Base-by-base conservation (phyloP, 257 asterid genomes). In the Buddleja alternifolia region DNA sequence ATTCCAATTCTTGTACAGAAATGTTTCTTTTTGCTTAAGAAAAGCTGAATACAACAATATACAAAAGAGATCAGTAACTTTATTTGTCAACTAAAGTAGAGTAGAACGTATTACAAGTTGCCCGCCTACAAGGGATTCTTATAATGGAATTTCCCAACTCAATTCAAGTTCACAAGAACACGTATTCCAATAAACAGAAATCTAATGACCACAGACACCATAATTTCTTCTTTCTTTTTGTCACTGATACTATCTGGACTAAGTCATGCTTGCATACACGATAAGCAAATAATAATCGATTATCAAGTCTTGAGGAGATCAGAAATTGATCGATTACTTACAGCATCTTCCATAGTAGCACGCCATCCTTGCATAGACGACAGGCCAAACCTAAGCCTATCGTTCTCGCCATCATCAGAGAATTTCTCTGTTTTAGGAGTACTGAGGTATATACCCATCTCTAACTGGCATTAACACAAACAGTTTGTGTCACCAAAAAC, bases 341-440 rank as follows among this genome's bases (percentile, higher is more conserved):
- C 98, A 52, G 97, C 97, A 84, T 93, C 98, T 83, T 93, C 98
- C 98, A 93, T 93, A 16, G 97, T 81, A 63, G 98, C 88, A 58
- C 97, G 98, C 98, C 98, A 93, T 71, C 98, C 98, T 81, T 93
- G 98, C 98, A 93, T 93, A 40, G 96, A 86, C 66, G 97, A 93
- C 70, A 86, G 64, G 15, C 97, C 98, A 77, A 70, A 93, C 47
- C 88, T 78, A 70, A 93, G 85, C 81, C 88, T 84, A 71, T 21
- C 53, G 64, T 83, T 90, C 77, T 79, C 90, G 3, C 96, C 97
- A 75, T 93, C 96, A 73, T 93, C 96, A 7, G 98, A 93, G 29
- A 83, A 66, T 61, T 93, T 90, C 56, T 93, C 98, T 3, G 97
- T 93, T 75, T 90, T 93, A 2, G 98, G 98, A 70, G 88, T 78